Evolutionary conservation across 2,329 filamentous ascomycete species (phyloP), one percentile per base, ranked within the genome.

Genomic region (Cytospora schulzeri): DNA sequence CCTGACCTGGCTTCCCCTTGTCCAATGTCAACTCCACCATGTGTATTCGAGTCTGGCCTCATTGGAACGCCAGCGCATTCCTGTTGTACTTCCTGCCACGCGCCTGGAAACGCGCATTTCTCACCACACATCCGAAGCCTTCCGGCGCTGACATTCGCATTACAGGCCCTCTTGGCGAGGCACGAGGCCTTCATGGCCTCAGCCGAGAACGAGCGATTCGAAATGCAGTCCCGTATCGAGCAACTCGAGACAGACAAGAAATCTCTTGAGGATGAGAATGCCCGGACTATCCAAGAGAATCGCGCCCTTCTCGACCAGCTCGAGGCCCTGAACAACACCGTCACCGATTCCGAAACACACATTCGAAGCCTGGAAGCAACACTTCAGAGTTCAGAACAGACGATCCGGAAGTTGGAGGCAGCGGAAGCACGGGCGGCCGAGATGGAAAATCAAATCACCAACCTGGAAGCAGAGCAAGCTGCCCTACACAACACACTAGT

Each of bases 121-220:
- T 31, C 15, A 14, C 33, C 56, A 50, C 58, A 62, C n/a, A 26
- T 15, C 59, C 33, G 22, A 22, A 51, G n/a, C 31, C 48, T 73
- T 66, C 80, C 82, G 69, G 84, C 83, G 79, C 90, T 96, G 78
- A 96, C 88, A 60, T 91, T 87, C 78, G 80, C 85, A 61, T 77
- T 90, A 65, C 88, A 98, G 95, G 93, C 93, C 66, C 84, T 99
- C 63, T 87, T 99, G 51, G 88, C 90, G 69, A 90, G 94, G 72
- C 93, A 99, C 85, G 93, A 98, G 81, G 88, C 91, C 66, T 97
- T 96, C 78, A 94, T 97, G 84, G 89, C 89, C 70, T 92, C 97
- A 76, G 92, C 93, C 66, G 93, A 97, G 80, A 87, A 88, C 70
- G 93, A 97, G 75, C 91, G 93, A 66, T 80, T 83, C 67, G 86